Evolutionary conservation across 2,329 filamentous ascomycete genomes (phyloP), one percentile per base, ranked within the genome.

Genomic region (Alternaria triticimaculans): DNA sequence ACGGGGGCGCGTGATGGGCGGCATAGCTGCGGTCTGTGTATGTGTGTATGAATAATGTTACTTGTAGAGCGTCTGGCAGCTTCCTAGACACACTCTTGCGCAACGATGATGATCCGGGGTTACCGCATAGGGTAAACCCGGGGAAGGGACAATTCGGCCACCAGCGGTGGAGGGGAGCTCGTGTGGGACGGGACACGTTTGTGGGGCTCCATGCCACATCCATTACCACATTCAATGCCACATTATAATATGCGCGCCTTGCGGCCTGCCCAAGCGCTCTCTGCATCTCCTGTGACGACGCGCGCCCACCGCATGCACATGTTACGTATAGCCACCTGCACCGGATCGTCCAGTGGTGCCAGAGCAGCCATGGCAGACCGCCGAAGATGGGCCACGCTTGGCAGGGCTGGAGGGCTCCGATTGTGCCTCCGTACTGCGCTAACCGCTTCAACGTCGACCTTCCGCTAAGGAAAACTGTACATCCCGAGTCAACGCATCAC

Each of bases 1-100:
- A 73, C 87, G 87, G 50, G 83, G 85, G 60, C 72, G 73, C 28
- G 74, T 33, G n/a, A 74, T 60, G 11, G 76, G 75, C 26, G 77
- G 72, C 75, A 79, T 79, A 26, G 56, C 63, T 60, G 62, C 49
- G 30, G 41, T 37, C 2, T 37, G 26, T 55, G 5, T 26, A 23
- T 25, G 30, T 26, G 15, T 6, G 41, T 12, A 10, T 37, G 33
- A 37, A 9, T 4, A 8, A 33, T 33, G 30, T 33, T 33, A 33
- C 30, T 33, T 33, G 30, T 33, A 33, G 30, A 33, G 30, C 1
- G 30, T 33, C 12, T 33, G 30, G 30, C 30, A 33, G 30, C 30
- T 33, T 33, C 26, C 9, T 4, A 28, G 8, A 2, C 26, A 33
- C 26, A 55, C 18, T 33, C 33, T 30, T 45, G 44, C 37, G 50